Base-by-base conservation (phyloP, 192 early-diverging fungal genomes). In the Coemansia sp. region DNA sequence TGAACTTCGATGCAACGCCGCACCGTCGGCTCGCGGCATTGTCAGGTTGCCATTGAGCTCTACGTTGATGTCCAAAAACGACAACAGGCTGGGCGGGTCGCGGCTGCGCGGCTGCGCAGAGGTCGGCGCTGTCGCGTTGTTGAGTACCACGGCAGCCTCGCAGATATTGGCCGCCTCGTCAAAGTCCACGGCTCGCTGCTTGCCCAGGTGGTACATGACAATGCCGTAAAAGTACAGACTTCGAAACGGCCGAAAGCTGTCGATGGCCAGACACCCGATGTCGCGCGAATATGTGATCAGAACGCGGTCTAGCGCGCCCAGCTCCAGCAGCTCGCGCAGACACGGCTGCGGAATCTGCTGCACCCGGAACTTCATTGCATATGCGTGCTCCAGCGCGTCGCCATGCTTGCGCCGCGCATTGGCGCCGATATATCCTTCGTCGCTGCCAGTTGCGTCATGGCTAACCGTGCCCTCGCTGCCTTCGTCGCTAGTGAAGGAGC, bases 161-260 rank as follows among this genome's bases (percentile, higher is more conserved):
- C 71, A 75, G 12, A 67, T 47, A 19, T 38, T 48, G 4, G 38
- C 39, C 1, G 34, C 53, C 2, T 67, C 48, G 1, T 53, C 41
- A 30, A 60, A 50, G 15, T 43, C 48, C 19, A 55, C 15, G 4
- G 28, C 8, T 12, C 17, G 39, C 3, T 50, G 36, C 48, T 56
- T 62, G 19, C 47, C 30, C 36, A 67, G 29, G 36, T 75, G 64
- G 27, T 60, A 44, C 11, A 67, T 17, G 29, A 74, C 50, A 14
- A 63, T 40, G 35, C 51, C 41, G 53, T 67, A 49, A 26, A 67
- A 64, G 40, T 75, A 64, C 46, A 62, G 44, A 32, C 56, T 67
- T 32, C 65, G 60, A 8, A 75, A 67, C 1, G 71, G 71, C 32
- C 48, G 50, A 31, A 60, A 75, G 22, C 49, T 59, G 42, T 63